phyloP scores from a whole-genome alignment of 2,329 filamentous ascomycete genomes.

The Aspergillus uvarum region DNA sequence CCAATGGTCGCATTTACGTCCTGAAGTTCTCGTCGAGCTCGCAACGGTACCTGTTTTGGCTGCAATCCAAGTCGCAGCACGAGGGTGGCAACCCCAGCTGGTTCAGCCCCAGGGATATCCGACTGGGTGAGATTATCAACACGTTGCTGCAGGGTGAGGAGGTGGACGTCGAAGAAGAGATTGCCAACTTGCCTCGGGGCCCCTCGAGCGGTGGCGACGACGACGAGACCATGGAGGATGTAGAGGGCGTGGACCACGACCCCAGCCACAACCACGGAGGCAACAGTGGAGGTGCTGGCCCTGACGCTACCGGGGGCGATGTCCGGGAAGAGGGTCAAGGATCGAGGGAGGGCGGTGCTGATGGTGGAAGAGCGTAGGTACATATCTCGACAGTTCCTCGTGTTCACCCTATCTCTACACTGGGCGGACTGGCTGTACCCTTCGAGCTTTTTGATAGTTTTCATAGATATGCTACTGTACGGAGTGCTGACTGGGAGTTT shows the following conservation, averaged over 20 bases:
- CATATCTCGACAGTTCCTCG: slow-evolving; percentile 41
- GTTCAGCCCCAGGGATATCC: slow-evolving; percentile 82
- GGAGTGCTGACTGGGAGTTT: slow-evolving; percentile 41
- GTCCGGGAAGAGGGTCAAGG: slow-evolving; percentile 84
- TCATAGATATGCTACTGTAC: background rate
- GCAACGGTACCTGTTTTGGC: slow-evolving; percentile 90
- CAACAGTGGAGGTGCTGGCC: slow-evolving; percentile 75
- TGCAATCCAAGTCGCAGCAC: slow-evolving; percentile 86
- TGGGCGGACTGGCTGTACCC: background rate
- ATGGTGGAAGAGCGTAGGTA: slow-evolving; percentile 99
- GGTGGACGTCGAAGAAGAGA: slow-evolving; percentile 72
- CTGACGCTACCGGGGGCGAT: slow-evolving; percentile 87
- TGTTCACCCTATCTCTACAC: slow-evolving; percentile 10
- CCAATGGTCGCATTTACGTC: slow-evolving; percentile 85
- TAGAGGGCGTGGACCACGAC: slow-evolving; percentile 62
- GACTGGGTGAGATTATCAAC: slow-evolving; percentile 86
- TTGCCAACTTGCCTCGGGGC: slow-evolving; percentile 60
- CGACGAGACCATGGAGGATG: slow-evolving; percentile 77
- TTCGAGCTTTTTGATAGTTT: background rate
- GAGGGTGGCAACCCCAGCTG: slow-evolving; percentile 67
- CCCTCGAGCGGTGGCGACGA: slow-evolving; percentile 55
- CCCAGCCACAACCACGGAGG: slow-evolving; percentile 58
- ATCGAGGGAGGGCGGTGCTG: slow-evolving; percentile 87
- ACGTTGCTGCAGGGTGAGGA: slow-evolving; percentile 83
- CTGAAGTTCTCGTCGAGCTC: slow-evolving; percentile 93